phyloP scores from a whole-genome alignment of 1,284 basidiomycete species.

The Hemileccinum hortonii region DNA sequence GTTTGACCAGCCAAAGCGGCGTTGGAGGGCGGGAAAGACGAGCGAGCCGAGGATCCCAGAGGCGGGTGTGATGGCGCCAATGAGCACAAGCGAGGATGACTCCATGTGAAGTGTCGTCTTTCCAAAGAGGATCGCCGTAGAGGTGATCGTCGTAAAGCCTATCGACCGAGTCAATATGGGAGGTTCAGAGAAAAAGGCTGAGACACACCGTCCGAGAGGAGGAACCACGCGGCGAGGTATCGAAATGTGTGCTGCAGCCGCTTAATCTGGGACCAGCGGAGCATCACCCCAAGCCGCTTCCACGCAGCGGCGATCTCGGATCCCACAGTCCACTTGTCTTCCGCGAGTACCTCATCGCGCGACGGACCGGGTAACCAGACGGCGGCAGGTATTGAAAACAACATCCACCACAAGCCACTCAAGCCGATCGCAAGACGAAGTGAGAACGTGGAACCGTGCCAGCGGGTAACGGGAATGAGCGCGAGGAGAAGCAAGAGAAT shows the following conservation, averaged over 20 bases:
- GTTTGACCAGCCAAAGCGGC: constrained; percentile 61
- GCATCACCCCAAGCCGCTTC: constrained; percentile 66
- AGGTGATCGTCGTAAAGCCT: constrained; percentile 84
- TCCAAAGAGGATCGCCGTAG: constrained; percentile 78
- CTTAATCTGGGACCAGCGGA: constrained; percentile 66
- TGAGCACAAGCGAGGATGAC: constrained; percentile 65
- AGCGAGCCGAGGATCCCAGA: constrained; percentile 77
- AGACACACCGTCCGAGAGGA: constrained; percentile 81
- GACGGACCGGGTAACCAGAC: constrained; percentile 60
- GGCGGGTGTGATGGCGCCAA: constrained; percentile 67
- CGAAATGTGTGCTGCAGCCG: constrained; percentile 80
- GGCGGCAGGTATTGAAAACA: constrained; percentile 75
- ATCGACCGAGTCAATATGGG: not conserved
- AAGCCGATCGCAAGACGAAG: constrained; percentile 77
- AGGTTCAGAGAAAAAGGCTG: not conserved
- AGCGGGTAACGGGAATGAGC: constrained; percentile 66
- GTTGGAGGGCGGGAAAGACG: constrained; percentile 67
- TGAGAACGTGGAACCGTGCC: constrained; percentile 70
- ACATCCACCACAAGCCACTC: constrained; percentile 83
- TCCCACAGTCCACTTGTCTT: constrained; percentile 43
- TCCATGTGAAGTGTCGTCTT: constrained; percentile 79
- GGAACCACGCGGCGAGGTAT: constrained; percentile 88
- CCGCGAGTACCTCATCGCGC: not conserved
- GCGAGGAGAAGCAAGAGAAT: constrained; percentile 70
- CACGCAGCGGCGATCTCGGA: constrained; percentile 63